phyloP scores from a whole-genome alignment of 495 filamentous ascomycete species.

The Cairneyella variabilis region DNA sequence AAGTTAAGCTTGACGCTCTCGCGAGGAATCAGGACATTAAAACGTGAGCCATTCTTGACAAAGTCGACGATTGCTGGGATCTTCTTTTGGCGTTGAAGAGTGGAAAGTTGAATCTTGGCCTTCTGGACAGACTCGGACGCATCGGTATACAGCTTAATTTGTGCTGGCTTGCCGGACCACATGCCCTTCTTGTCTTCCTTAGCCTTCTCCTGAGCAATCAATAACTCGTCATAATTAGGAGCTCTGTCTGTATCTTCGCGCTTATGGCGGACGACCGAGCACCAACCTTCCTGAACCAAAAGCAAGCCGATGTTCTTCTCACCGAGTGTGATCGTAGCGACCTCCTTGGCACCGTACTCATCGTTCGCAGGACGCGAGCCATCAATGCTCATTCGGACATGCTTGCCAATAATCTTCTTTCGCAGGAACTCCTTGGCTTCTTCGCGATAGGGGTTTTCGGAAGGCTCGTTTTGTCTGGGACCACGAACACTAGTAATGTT shows the following conservation, averaged over 20 bases:
- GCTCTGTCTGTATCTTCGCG: constrained; percentile 90
- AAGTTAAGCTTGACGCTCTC: constrained; percentile 94
- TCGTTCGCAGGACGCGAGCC: constrained; percentile 88
- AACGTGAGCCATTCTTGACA: constrained; percentile 92
- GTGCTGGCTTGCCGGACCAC: constrained; percentile 82
- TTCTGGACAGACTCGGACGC: constrained; percentile 91
- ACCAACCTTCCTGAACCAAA: constrained; percentile 87
- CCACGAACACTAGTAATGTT: constrained; percentile 90
- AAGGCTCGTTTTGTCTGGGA: constrained; percentile 59
- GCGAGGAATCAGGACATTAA: constrained; percentile 86
- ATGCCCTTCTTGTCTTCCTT: constrained; percentile 84
- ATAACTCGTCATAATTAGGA: constrained; percentile 87
- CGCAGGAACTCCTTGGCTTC: constrained; percentile 96
- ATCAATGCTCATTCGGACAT: constrained; percentile 81
- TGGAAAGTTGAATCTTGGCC: constrained; percentile 86
- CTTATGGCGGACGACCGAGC: constrained; percentile 88
- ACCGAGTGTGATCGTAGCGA: constrained; percentile 77
- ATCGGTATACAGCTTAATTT: constrained; percentile 75
- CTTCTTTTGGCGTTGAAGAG: constrained; percentile 82
- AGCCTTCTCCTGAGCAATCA: constrained; percentile 83
- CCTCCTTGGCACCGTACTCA: constrained; percentile 90
- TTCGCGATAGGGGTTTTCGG: constrained; percentile 75
- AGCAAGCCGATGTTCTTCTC: constrained; percentile 83
- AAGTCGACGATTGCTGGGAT: constrained; percentile 96
- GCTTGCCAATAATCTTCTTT: constrained; percentile 93